Conservation (phyloP, 805 yeast species). For the Komagataella kurtzmanii region DNA sequence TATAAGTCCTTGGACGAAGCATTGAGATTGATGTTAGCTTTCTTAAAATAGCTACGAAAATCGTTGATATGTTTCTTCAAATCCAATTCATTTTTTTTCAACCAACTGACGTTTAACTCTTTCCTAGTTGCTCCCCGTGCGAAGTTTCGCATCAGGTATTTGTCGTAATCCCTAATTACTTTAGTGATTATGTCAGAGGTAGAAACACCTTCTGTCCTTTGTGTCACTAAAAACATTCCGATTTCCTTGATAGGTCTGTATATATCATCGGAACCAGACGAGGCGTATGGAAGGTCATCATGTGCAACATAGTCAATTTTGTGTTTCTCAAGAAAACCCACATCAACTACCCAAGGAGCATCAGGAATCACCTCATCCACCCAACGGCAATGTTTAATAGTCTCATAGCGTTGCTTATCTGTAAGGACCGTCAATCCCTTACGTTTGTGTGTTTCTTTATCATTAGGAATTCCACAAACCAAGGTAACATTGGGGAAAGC, state of each 20-base stretch:
- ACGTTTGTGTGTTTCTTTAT: constrained; percentile 77
- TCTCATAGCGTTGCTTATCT: constrained; percentile 80
- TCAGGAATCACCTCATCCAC: constrained; percentile 91
- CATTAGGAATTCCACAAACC: constrained; percentile 88
- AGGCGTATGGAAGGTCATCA: constrained; percentile 91
- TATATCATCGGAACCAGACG: constrained; percentile 82
- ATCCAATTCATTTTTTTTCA: constrained; percentile 92
- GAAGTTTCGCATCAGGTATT: constrained; percentile 91
- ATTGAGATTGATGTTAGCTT: constrained; percentile 53
- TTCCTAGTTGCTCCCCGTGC: constrained; percentile 96
- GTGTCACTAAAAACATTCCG: constrained; percentile 90
- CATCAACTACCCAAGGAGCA: constrained; percentile 93
- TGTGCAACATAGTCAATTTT: constrained; percentile 94
- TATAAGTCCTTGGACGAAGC: constrained; percentile 72
- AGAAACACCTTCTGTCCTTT: constrained; percentile 92
- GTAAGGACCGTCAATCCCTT: constrained; percentile 89
- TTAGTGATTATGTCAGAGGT: constrained; percentile 94
- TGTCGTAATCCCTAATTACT: constrained; percentile 91
- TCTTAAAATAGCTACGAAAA: constrained; percentile 76
- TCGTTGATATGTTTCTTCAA: constrained; percentile 82
- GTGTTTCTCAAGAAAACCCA: constrained; percentile 67
- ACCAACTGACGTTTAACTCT: constrained; percentile 93
- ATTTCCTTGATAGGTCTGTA: constrained; percentile 82
- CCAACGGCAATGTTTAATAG: constrained; percentile 91
- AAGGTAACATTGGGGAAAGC: constrained; percentile 73